Conservation (phyloP, 2,329 filamentous ascomycete genomes). For the Curvularia eragrostidis region DNA sequence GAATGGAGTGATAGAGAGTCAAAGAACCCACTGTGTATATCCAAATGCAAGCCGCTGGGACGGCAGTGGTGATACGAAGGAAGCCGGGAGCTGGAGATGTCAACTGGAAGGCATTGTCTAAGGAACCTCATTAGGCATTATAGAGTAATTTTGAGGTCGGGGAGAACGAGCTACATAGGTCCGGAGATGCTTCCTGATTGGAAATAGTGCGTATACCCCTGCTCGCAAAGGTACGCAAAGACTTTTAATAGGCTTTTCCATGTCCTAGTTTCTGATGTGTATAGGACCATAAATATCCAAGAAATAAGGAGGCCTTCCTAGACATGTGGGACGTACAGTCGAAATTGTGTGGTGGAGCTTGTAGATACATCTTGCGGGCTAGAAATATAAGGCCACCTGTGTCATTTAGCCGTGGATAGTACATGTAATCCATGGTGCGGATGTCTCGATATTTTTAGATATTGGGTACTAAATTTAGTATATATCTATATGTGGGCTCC, state of each 20-base stretch:
- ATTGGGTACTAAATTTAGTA: neutral
- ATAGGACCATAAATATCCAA: too few relatives aligned
- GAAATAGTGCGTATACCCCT: too few relatives aligned
- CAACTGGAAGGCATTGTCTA: conserved; percentile 5
- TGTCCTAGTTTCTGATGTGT: too few relatives aligned
- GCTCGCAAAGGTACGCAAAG: too few relatives aligned
- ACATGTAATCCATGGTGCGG: neutral
- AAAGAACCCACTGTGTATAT: conserved; percentile 29
- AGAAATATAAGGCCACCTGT: neutral
- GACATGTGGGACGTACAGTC: neutral
- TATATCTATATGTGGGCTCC: neutral
- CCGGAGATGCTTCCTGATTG: too few relatives aligned
- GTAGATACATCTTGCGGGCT: neutral
- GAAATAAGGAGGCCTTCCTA: neutral
- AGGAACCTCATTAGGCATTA: too few relatives aligned
- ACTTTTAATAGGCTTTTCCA: too few relatives aligned
- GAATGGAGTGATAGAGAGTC: conserved; percentile 8
- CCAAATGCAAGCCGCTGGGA: conserved; percentile 26
- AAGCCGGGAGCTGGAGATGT: conserved; percentile 13
- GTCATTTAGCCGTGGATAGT: neutral
- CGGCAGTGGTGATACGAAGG: conserved; percentile 22
- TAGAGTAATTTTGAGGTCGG: too few relatives aligned
- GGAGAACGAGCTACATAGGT: too few relatives aligned
- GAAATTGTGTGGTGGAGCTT: neutral
- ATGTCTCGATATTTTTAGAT: neutral